These are phyloP conservation scores for Saccharomycopsis selenospora DNA, from an alignment of 805 yeast genomes.

Conservation along the genomic window DNA sequence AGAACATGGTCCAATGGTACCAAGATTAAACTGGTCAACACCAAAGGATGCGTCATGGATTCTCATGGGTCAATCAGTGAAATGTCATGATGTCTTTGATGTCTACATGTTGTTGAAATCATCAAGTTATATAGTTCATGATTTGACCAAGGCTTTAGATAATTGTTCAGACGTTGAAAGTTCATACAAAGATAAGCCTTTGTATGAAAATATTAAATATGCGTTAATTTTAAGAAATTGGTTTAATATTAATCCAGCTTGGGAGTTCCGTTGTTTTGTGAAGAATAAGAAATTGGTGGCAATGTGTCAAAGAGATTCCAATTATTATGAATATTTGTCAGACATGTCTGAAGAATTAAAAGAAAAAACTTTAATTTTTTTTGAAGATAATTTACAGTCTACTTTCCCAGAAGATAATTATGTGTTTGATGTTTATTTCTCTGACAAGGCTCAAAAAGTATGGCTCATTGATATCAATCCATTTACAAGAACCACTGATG, in stretches of 20 bases:
- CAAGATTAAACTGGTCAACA: conserved; percentile 95
- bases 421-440: conserved; percentile 77
- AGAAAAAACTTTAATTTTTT: conserved; percentile 46
- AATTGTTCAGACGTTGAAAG: conserved; percentile 32
- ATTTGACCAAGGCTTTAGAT: conserved; percentile 65
- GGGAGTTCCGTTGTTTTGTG: conserved; percentile 87
- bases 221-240: conserved; percentile 79
- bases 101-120: conserved; percentile 75
- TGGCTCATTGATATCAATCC: conserved; percentile 84
- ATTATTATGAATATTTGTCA: conserved; percentile 65
- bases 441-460: conserved; percentile 60
- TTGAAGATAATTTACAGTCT: conserved; percentile 38
- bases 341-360: conserved; percentile 42
- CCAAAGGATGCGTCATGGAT: conserved; percentile 97
- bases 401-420: conserved; percentile 49
- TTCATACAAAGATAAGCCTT: conserved; percentile 19
- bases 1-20: conserved; percentile 58
- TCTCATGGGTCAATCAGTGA: conserved; percentile 63
- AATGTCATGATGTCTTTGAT: conserved; percentile 66
- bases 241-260: conserved; percentile 77
- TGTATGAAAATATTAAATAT: conserved; percentile 30
- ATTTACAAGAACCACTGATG: conserved; percentile 68
- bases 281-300: conserved; percentile 57
- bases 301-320: conserved; percentile 78
- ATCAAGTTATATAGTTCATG: conserved; percentile 83